Conservation (phyloP, 257 asterid species). For the Scutellaria barbata region DNA sequence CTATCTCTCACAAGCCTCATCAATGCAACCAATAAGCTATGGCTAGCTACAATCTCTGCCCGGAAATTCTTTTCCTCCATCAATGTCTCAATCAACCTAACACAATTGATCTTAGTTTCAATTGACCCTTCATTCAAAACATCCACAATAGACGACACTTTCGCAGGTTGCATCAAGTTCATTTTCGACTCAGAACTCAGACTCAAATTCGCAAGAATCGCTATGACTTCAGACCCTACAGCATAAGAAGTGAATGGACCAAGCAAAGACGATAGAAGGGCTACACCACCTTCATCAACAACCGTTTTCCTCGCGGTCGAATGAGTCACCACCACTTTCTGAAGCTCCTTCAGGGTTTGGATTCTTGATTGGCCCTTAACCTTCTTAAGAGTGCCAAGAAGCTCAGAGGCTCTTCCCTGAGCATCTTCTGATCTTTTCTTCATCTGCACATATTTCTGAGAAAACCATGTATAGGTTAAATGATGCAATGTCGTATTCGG, state of each 20-base stretch:
- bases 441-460: conserved; percentile 78
- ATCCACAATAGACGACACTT: conserved; percentile 67
- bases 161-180: conserved; percentile 69
- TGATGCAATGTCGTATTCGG: conserved; percentile 72
- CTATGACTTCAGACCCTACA: conserved; percentile 69
- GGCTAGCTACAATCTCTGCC: conserved; percentile 55
- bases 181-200: conserved; percentile 53
- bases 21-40: conserved; percentile 74
- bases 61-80: conserved; percentile 61
- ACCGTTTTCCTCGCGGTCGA: conserved; percentile 59
- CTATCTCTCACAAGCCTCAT: conserved; percentile 70
- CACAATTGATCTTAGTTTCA: conserved; percentile 75
- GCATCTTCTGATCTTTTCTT: conserved; percentile 80
- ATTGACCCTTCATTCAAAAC: conserved; percentile 73
- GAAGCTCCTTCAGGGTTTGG: conserved; percentile 64
- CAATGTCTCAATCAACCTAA: conserved; percentile 55
- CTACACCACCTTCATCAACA: conserved; percentile 60
- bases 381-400: conserved; percentile 58
- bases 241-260: conserved; percentile 74
- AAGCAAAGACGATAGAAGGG: conserved; percentile 55
- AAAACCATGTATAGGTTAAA: conserved; percentile 69
- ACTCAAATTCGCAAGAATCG: conserved; percentile 65
- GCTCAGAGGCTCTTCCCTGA: conserved; percentile 76
- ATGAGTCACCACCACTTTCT: conserved; percentile 49
- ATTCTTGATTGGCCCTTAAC: conserved; percentile 73